These are phyloP conservation scores for Austroboletus festivus DNA, from an alignment of 768 basidiomycete genomes.

Conservation along the genomic window DNA sequence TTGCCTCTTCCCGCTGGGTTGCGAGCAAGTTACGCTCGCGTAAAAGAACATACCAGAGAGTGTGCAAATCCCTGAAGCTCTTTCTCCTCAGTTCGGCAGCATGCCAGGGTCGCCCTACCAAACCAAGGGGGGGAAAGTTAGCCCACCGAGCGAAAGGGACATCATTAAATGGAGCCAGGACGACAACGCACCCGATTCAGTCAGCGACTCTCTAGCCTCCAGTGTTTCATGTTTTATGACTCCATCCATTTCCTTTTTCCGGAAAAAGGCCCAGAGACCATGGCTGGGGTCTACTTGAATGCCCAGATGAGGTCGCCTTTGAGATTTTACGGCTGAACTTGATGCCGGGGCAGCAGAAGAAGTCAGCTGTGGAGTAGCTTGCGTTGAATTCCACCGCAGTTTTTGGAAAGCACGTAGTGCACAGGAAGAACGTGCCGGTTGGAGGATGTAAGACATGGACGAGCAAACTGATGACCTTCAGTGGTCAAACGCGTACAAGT, in stretches of 20 bases:
- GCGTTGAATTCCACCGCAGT: constrained; percentile 24
- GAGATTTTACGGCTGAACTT: constrained; percentile 19
- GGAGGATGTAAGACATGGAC: constrained; percentile 24
- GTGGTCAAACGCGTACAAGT: neutral
- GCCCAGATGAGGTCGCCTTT: constrained; percentile 42
- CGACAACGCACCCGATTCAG: constrained; percentile 35
- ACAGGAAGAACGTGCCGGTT: constrained; percentile 17
- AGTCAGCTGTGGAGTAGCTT: neutral
- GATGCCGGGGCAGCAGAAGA: neutral
- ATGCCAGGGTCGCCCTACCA: constrained; percentile 82
- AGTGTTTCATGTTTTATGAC: constrained; percentile 52
- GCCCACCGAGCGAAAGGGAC: constrained; percentile 45
- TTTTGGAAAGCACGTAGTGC: constrained; percentile 10
- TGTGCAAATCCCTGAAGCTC: constrained; percentile 90
- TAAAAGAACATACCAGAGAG: constrained; percentile 88
- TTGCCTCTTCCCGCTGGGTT: constrained; percentile 78
- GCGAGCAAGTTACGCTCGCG: constrained; percentile 89
- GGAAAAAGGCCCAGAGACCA: constrained; percentile 77
- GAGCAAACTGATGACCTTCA: no score
- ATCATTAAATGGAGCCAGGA: neutral
- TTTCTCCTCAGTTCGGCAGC: constrained; percentile 86
- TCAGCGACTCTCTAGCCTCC: constrained; percentile 31
- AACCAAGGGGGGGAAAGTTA: neutral
- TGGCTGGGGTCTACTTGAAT: constrained; percentile 55
- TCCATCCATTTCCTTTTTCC: constrained; percentile 51